A percentile compares a stretch with the other conserved stretches of the same genome.
These are phyloP conservation scores for Soucietia sequanensis DNA, from an alignment of 805 yeast genomes.

Conservation along the genomic window DNA sequence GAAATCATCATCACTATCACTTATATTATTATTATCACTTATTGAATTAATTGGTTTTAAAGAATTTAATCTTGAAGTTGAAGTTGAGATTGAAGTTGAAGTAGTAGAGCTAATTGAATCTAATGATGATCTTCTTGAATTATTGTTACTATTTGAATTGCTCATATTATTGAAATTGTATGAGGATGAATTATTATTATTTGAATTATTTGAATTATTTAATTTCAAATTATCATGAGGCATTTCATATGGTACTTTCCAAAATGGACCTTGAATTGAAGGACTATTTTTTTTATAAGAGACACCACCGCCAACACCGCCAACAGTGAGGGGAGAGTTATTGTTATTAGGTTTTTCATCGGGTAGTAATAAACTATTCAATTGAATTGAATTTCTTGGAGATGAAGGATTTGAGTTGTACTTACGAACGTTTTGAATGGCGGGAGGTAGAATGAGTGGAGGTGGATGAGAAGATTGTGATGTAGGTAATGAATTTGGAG, in stretches of 20 bases:
- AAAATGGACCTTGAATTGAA: conserved; percentile 47
- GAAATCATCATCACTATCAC: conserved; percentile 37
- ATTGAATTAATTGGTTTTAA: conserved; percentile 23
- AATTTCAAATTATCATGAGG: conserved; percentile 25
- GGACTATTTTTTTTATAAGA: conserved; percentile 16
- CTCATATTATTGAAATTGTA: not conserved
- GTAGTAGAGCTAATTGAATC: conserved; percentile 51
- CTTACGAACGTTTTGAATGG: no score
- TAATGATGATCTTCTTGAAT: conserved; percentile 41
- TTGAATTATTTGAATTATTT: conserved; percentile 5
- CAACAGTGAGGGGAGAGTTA: conserved; percentile 1
- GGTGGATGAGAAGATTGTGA: no score
- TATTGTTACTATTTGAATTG: not conserved
- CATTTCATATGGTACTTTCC: conserved; percentile 65
- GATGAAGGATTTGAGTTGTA: conserved; percentile 16
- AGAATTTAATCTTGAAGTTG: conserved; percentile 27
- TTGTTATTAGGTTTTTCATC: conserved; percentile 6
- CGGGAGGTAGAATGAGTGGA: no score
- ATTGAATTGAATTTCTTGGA: conserved; percentile 10
- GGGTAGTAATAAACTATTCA: conserved; percentile 8
- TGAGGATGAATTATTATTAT: conserved; percentile 1
- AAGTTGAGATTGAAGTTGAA: conserved; percentile 44
- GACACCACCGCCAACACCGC: conserved; percentile 2
- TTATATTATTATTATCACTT: conserved; percentile 20
- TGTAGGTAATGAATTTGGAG: no score